These are phyloP conservation scores for Penicillium brevicompactum DNA, from an alignment of 2,329 filamentous ascomycete genomes.

Conservation along the genomic window DNA sequence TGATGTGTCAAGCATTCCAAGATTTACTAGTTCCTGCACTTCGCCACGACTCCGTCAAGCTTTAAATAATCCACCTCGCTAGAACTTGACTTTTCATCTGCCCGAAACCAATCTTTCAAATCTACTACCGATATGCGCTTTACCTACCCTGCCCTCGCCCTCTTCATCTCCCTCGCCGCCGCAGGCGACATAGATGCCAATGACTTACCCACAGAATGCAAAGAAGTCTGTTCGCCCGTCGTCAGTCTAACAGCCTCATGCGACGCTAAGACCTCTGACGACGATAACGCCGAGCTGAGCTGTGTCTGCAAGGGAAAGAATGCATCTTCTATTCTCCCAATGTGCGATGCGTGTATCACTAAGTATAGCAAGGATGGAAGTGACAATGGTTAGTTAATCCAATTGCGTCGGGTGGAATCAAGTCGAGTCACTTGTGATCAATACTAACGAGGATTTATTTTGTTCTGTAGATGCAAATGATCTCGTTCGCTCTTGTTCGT, in stretches of 20 bases:
- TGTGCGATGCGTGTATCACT: constrained; percentile 12
- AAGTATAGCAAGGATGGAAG: constrained; percentile 13
- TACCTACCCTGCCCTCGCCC: background rate
- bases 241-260: constrained; percentile 10
- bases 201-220: constrained; percentile 8
- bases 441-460: background rate
- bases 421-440: background rate
- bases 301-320: constrained; percentile 9
- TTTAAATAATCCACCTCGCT: too few species aligned
- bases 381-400: constrained; percentile 5
- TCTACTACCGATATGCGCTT: background rate
- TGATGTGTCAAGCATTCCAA: background rate
- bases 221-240: constrained; percentile 10
- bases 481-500: constrained; percentile 13
- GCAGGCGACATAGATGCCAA: constrained; percentile 12
- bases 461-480: constrained; percentile 9
- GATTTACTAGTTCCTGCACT: background rate
- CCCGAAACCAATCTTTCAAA: background rate
- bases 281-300: constrained; percentile 6
- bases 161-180: background rate
- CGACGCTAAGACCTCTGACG: constrained; percentile 6
- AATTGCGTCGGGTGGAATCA: background rate
- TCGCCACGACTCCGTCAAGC: background rate
- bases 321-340: constrained; percentile 2
- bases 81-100: background rate